Base-by-base conservation (phyloP, 805 yeast species). In the Sporopachydermia quercuum region DNA sequence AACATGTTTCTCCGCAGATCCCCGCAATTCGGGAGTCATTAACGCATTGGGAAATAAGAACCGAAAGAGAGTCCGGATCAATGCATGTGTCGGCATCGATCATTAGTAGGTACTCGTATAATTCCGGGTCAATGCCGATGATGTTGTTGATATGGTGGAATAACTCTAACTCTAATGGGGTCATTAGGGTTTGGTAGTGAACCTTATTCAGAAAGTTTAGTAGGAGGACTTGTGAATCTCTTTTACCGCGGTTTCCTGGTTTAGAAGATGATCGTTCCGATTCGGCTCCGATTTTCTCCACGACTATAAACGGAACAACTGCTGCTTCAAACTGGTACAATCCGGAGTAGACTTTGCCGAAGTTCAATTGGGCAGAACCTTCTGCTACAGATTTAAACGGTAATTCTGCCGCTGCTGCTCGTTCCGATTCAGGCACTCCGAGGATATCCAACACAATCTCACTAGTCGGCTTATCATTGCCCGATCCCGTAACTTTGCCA, bases 71-170 rank as follows among this genome's bases (percentile, higher is more conserved):
- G 47, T 74, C 78, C 1, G 70, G 71, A 40, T 53, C 58, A 5
- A 72, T 75, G 46, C 60, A 61, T 2, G 79, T 72, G 53, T 74
- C 80, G n/a, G 79, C 80, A 54, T 74, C 80, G 13, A 74, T 75
- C 67, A 73, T 71, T 44, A 74, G 52, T 14, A 70, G 52, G 42
- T 65, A 63, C 49, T 74, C 80, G 49, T 73, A 74, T 34, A 69
- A 58, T 47, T 74, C 79, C 1, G 78, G 68, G 64, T 73, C 76
- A 16, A 74, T 61, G 5, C 80, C 80, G 18, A 76, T 70, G 19
- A 73, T 59, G 47, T 71, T 64, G 63, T 73, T 73, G 37, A 74
- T 65, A 44, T 63, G 69, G 42, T 64, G 68, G 51, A 74, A 67
- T 36, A 74, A 45, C 48, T 71, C 76, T 33, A 65, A 65, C 46